Percentiles rank a stretch among this genome's conserved stretches.
These are phyloP conservation scores for Thuidium tamariscinum DNA, from an alignment of 225 moss, liverwort and hornwort species.

Conservation along the genomic window DNA sequence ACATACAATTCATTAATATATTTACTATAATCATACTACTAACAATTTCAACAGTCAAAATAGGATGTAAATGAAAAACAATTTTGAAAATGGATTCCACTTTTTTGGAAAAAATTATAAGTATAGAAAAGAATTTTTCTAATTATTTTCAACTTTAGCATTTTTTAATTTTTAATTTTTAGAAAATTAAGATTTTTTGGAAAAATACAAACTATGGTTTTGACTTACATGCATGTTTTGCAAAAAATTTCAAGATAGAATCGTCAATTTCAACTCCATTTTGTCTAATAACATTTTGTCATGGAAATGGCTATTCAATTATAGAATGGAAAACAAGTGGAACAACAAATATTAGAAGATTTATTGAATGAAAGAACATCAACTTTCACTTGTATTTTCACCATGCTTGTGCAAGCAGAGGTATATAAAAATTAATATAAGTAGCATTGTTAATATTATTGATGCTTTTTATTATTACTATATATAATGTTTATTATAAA, in stretches of 20 bases:
- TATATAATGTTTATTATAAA: no score
- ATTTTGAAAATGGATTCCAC: rapidly evolving
- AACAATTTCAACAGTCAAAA: not conserved
- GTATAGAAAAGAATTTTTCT: rapidly evolving
- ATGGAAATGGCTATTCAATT: not conserved
- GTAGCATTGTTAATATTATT: not conserved
- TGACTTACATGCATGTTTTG: no score
- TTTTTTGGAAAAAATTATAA: not conserved
- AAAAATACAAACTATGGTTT: no score
- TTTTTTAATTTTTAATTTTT: rapidly evolving
- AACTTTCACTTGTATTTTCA: conserved; percentile 52
- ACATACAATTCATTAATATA: not conserved
- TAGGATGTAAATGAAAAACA: not conserved
- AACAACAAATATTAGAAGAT: conserved; percentile 49
- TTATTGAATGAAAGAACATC: conserved; percentile 43
- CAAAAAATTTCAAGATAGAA: no score
- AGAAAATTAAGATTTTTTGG: not conserved
- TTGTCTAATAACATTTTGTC: not conserved
- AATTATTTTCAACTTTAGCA: no score
- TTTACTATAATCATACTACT: not conserved
- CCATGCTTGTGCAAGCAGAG: conserved; percentile 71
- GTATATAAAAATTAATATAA: not conserved
- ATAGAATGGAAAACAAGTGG: conserved; percentile 50
- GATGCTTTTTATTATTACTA: not conserved
- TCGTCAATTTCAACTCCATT: rapidly evolving